Base-by-base conservation (phyloP, 2,329 filamentous ascomycete species). In the Stagonosporopsis chrysanthemi region DNA sequence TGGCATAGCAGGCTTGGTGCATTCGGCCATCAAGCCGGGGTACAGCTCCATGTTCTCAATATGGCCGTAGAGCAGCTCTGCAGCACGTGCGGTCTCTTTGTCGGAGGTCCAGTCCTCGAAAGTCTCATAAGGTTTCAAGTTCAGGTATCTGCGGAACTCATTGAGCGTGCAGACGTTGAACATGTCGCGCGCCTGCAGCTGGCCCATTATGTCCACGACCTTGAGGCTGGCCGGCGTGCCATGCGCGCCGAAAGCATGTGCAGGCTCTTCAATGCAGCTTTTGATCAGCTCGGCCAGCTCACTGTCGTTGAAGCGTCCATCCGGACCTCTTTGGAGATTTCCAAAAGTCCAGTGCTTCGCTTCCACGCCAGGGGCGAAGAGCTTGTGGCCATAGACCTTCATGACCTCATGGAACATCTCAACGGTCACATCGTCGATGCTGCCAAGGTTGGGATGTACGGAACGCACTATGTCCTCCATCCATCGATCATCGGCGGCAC, bases 31-130 rank as follows among this genome's bases (percentile, higher is more conserved):
- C 4, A 93, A 78, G n/a, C 90, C 90, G 0, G 90, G 88, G 65
- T 94, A 93, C 24, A 93, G 77, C 77, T 94, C 90, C 43, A 94
- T 89, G 62, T 86, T 86, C 69, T 93, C 90, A 0, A 90, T 90
- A 70, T 92, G 89, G 56, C 90, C 88, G 71, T 92, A 92, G 22
- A 79, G 64, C 26, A 70, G 64, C 41, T 68, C 63, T 4, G 94
- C 80, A 9, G 84, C 79, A 43, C 88, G 81, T 2, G 89, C 84
- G 22, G 93, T 84, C 26, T 84, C 82, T 0, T 88, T 88, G 64
- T 95, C 88, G 0, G 88, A 86, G 75, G 93, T 95, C 79, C 94
- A 92, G 47, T 92, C 90, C 75, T 93, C 89, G 56, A 95, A 96
- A 0, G 81, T 89, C 28, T 89, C 85, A 70, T 95, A 88, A 0